Evolutionary conservation across 2,329 filamentous ascomycete genomes (phyloP).

Genomic region (Penicillium concentricum): DNA sequence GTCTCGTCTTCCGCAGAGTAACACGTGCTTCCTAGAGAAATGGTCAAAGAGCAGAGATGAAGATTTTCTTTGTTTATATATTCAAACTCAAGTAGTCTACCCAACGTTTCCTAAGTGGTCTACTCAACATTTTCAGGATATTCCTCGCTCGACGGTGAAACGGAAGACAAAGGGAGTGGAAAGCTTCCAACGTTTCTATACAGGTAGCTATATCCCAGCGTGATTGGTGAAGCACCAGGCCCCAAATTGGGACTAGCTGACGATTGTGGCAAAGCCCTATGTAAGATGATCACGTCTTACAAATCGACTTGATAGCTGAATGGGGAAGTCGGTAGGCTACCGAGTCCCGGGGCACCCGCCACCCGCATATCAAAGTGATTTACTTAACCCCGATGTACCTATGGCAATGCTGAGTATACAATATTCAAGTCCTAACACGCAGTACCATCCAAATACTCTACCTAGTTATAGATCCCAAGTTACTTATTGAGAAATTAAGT

Average conservation of each 20-base stretch:
- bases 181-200: background rate
- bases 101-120: no score
- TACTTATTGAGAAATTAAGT: background rate
- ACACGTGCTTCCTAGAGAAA: background rate
- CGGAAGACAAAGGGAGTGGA: background rate
- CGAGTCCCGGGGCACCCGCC: background rate
- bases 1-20: background rate
- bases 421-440: background rate
- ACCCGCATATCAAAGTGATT: background rate
- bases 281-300: background rate
- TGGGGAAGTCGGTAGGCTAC: background rate
- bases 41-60: background rate
- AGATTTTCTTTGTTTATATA: background rate
- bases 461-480: no score
- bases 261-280: background rate
- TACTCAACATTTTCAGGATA: background rate
- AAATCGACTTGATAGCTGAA: background rate
- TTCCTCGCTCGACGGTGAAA: background rate
- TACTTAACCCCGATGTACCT: background rate
- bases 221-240: rapidly evolving
- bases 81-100: background rate
- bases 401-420: background rate
- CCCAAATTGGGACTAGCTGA: background rate
- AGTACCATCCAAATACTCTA: background rate
- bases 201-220: background rate